Conservation (phyloP, 176 grass and related monocot genomes). For the Typha latifolia region DNA sequence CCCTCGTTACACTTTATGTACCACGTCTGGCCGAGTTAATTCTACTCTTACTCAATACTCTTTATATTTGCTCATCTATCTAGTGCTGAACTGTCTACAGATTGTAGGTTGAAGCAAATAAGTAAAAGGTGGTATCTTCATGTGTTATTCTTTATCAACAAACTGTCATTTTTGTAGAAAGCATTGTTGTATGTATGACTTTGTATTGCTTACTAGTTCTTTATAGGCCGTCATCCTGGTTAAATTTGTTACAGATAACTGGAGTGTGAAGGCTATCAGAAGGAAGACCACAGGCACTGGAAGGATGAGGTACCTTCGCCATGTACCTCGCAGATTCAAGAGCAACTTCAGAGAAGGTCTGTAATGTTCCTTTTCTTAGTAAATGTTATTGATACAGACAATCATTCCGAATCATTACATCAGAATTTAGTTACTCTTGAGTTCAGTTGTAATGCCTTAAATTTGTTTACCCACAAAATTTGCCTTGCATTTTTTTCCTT, state of each 20-base stretch:
- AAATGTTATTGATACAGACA: background rate
- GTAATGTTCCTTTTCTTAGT: background rate
- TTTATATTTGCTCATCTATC: background rate
- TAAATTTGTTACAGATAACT: constrained; percentile 11
- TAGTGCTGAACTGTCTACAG: background rate
- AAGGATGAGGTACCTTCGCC: constrained; percentile 21
- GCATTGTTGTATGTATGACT: background rate
- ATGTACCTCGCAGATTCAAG: constrained; percentile 15
- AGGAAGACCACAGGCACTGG: constrained; percentile 20
- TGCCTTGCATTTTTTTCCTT: background rate
- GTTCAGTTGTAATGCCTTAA: background rate
- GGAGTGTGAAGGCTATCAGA: constrained; percentile 21
- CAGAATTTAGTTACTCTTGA: background rate
- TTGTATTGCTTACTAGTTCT: background rate
- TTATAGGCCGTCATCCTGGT: background rate
- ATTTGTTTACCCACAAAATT: background rate
- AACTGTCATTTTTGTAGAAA: background rate
- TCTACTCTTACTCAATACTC: background rate
- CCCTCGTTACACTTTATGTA: background rate
- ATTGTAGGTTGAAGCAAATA: background rate
- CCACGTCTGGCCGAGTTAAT: background rate
- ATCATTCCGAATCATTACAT: background rate
- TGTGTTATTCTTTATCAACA: background rate
- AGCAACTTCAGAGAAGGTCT: constrained; percentile 13
- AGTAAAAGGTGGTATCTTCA: background rate